Conservation (phyloP, 2,329 filamentous ascomycete species). For the Phyllosticta citribraziliensis region DNA sequence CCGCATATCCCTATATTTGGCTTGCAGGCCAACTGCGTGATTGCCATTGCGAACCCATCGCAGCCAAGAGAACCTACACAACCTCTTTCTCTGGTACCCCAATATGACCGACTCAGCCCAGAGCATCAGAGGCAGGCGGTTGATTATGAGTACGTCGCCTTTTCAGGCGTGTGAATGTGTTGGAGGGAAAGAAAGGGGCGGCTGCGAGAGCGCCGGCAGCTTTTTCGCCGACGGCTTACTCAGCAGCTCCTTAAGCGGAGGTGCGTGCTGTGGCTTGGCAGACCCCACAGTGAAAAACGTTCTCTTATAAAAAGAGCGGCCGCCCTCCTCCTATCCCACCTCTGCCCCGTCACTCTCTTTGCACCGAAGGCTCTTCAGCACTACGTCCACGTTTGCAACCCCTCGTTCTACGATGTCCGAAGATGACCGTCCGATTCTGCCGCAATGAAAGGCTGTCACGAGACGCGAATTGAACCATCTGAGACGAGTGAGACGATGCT, state of each 20-base stretch:
- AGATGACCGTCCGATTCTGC: background rate
- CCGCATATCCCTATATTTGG: constrained; percentile 16
- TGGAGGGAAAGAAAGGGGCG: constrained; percentile 12
- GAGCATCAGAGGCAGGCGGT: constrained; percentile 26
- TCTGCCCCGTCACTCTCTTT: background rate
- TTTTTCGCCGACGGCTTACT: constrained; percentile 4
- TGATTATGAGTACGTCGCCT: constrained; percentile 34
- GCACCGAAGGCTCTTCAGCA: background rate
- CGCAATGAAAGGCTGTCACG: background rate
- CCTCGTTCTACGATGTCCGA: background rate
- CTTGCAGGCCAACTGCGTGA: constrained; percentile 27
- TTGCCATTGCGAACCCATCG: constrained; percentile 6
- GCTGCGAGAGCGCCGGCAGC: background rate
- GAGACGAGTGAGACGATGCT: background rate
- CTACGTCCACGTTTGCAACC: background rate
- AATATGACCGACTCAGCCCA: constrained; percentile 37
- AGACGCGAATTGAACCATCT: background rate
- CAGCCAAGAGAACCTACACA: constrained; percentile 3
- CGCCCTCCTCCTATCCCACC: no score
- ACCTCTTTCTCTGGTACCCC: constrained; percentile 30
- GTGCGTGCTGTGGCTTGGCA: background rate
- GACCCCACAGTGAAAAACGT: background rate
- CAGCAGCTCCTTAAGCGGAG: constrained; percentile 1
- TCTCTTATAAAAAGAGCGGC: no score
- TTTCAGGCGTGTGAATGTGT: constrained; percentile 29